These are phyloP conservation scores for Carex pumila DNA, from an alignment of 176 grass and related monocot genomes.

Conservation along the genomic window DNA sequence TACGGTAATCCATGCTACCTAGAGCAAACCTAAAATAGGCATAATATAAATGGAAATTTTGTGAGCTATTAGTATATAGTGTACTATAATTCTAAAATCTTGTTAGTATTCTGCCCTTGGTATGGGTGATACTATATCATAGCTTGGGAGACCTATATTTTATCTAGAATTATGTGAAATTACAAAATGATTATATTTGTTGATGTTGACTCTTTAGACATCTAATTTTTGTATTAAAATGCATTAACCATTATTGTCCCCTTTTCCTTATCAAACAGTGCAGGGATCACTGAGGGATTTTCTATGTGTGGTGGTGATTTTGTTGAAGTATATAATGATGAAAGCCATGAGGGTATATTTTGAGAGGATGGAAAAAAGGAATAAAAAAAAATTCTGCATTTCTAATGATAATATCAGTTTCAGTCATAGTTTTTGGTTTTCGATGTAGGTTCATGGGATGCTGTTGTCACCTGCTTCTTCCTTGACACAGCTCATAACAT, in stretches of 20 bases:
- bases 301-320: slow-evolving; percentile 98
- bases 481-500: slow-evolving; percentile 93
- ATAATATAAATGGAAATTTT: background rate
- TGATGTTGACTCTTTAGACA: background rate
- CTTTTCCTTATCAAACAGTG: slow-evolving; percentile 35
- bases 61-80: background rate
- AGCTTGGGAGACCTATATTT: background rate
- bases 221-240: background rate
- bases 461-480: slow-evolving; percentile 98
- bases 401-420: background rate
- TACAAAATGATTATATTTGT: background rate
- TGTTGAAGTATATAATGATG: slow-evolving; percentile 91
- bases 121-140: background rate
- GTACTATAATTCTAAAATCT: background rate
- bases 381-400: background rate
- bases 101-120: background rate
- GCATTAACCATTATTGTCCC: background rate
- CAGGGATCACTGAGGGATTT: slow-evolving; percentile 92
- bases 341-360: slow-evolving; percentile 82
- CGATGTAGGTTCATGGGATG: slow-evolving; percentile 84
- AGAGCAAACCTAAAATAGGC: background rate
- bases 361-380: background rate
- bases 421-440: slow-evolving; percentile 12
- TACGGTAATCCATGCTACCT: background rate
- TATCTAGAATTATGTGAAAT: background rate